Percentiles rank a stretch among this genome's conserved stretches.
phyloP scores from a whole-genome alignment of 2,329 filamentous ascomycete species.

The Dothistroma pini region DNA sequence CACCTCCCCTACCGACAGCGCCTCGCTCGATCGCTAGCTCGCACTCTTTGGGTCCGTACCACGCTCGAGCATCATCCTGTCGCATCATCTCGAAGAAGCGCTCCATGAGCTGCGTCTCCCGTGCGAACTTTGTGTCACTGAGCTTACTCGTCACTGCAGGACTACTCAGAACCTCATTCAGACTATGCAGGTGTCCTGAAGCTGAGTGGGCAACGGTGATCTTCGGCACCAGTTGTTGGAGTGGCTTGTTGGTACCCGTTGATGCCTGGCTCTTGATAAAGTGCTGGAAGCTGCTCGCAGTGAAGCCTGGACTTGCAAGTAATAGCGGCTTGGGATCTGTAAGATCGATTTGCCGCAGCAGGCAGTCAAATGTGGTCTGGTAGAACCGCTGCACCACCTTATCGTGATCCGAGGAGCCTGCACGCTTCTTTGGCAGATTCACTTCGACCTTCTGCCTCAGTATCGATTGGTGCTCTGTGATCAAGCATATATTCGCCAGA shows the following conservation, averaged over 20 bases:
- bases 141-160: conserved; percentile 73
- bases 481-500: conserved; percentile 75
- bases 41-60: conserved; percentile 83
- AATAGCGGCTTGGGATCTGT: conserved; percentile 66
- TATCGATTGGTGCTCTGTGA: conserved; percentile 75
- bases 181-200: conserved; percentile 78
- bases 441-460: conserved; percentile 67
- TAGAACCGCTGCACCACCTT: conserved; percentile 64
- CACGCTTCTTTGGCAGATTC: conserved; percentile 64
- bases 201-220: conserved; percentile 75
- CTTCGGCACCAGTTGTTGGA: conserved; percentile 60
- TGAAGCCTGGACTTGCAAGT: conserved; percentile 85
- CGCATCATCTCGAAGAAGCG: conserved; percentile 74
- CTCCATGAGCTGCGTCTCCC: conserved; percentile 81
- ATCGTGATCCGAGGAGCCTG: conserved; percentile 59
- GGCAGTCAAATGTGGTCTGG: conserved; percentile 68
- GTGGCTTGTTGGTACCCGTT: conserved; percentile 66
- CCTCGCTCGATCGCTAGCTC: conserved; percentile 79
- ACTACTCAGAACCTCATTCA: conserved; percentile 82
- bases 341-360: conserved; percentile 76
- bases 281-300: conserved; percentile 73
- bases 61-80: conserved; percentile 80
- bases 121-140: conserved; percentile 81
- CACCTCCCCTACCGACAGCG: conserved; percentile 81
- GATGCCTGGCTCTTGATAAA: conserved; percentile 63